Conservation (phyloP, 2,329 filamentous ascomycete genomes). For the Juglanconis juglandina region DNA sequence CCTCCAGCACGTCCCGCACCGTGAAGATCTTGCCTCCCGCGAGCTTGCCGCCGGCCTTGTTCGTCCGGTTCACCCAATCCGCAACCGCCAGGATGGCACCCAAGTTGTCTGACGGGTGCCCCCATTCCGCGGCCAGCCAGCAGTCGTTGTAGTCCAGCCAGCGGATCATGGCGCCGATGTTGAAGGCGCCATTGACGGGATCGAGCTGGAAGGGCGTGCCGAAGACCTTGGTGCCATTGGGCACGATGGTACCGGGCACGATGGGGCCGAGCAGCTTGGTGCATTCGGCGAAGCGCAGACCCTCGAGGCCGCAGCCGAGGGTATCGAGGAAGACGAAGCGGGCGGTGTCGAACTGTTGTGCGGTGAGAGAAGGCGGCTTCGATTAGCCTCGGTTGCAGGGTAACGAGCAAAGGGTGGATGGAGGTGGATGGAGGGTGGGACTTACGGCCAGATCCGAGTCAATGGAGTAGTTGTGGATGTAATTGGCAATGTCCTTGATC, state of each 20-base stretch:
- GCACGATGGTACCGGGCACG: slow-evolving; percentile 85
- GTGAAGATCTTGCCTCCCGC: slow-evolving; percentile 86
- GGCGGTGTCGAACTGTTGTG: slow-evolving; percentile 79
- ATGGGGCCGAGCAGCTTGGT: slow-evolving; percentile 89
- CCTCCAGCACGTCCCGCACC: slow-evolving; percentile 86
- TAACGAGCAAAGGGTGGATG: neutral
- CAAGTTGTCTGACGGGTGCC: slow-evolving; percentile 96
- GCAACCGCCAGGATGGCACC: slow-evolving; percentile 94
- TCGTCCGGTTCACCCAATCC: slow-evolving; percentile 95
- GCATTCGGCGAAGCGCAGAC: slow-evolving; percentile 92
- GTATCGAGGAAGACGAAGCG: slow-evolving; percentile 97
- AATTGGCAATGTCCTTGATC: slow-evolving; percentile 91
- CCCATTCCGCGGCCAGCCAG: slow-evolving; percentile 98
- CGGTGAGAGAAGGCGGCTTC: slow-evolving; percentile 11
- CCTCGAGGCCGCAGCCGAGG: slow-evolving; percentile 92
- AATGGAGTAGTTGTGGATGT: slow-evolving; percentile 88
- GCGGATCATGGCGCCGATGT: slow-evolving; percentile 97
- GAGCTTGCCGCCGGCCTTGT: slow-evolving; percentile 71
- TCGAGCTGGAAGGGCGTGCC: slow-evolving; percentile 94
- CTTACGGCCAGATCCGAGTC: slow-evolving; percentile 89
- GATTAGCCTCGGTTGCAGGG: slow-evolving; percentile 21
- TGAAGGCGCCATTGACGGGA: slow-evolving; percentile 93
- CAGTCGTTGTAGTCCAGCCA: slow-evolving; percentile 99
- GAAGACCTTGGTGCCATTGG: slow-evolving; percentile 85
- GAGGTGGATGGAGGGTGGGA: slow-evolving; percentile 19